Evolutionary conservation across 2,329 filamentous ascomycete genomes (phyloP).

Genomic region (Exophiala viscosa): DNA sequence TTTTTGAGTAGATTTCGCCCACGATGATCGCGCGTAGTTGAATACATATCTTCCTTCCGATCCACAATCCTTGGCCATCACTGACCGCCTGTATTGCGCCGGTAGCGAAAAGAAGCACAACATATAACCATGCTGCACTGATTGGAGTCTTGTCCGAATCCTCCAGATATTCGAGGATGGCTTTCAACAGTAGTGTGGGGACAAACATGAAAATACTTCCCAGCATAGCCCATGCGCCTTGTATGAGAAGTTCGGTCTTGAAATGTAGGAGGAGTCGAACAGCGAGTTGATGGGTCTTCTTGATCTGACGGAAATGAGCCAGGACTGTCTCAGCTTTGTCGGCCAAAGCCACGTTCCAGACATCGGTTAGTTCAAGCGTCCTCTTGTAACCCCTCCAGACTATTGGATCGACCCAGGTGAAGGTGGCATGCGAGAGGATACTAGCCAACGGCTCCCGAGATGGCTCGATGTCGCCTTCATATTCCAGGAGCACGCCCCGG

Average conservation of each 20-base stretch:
- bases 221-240: constrained; percentile 75
- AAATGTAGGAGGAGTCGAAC: constrained; percentile 84
- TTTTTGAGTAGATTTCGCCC: constrained; percentile 95
- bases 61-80: constrained; percentile 84
- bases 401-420: constrained; percentile 85
- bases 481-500: constrained; percentile 79
- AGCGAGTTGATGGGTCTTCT: constrained; percentile 74
- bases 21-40: constrained; percentile 90
- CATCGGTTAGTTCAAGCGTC: constrained; percentile 74
- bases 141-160: constrained; percentile 67
- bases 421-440: constrained; percentile 80
- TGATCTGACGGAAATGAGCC: constrained; percentile 76
- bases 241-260: constrained; percentile 67
- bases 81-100: constrained; percentile 77
- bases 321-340: constrained; percentile 84
- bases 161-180: constrained; percentile 93
- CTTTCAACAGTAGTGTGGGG: constrained; percentile 83
- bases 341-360: constrained; percentile 86
- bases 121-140: constrained; percentile 94
- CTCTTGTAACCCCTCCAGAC: constrained; percentile 85
- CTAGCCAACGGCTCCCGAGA: constrained; percentile 84
- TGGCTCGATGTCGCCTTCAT: constrained; percentile 82
- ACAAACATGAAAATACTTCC: constrained; percentile 83
- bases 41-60: constrained; percentile 91
- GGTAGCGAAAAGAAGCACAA: constrained; percentile 80